These are phyloP conservation scores for Wickerhamiella nectarea DNA, from an alignment of 805 yeast species.

Conservation along the genomic window DNA sequence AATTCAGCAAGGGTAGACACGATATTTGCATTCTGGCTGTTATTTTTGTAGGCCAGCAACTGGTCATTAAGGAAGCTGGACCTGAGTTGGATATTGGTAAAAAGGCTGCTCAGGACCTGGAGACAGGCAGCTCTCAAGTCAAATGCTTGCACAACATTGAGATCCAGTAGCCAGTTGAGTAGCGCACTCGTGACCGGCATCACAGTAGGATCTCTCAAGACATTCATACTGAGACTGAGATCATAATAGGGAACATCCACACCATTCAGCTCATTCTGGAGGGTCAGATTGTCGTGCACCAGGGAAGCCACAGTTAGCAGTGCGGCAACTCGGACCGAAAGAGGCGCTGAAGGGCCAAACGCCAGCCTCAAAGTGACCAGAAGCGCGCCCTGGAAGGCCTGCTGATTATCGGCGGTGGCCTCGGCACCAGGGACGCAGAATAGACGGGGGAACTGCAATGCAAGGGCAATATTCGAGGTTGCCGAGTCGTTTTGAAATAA, in stretches of 20 bases:
- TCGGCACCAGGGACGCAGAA: constrained; percentile 66
- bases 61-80: constrained; percentile 55
- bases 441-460: constrained; percentile 57
- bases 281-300: constrained; percentile 47
- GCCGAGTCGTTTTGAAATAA: constrained; percentile 65
- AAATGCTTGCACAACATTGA: constrained; percentile 73
- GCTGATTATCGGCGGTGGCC: constrained; percentile 47
- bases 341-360: constrained; percentile 50
- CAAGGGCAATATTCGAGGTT: constrained; percentile 46
- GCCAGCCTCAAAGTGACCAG: constrained; percentile 54
- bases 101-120: constrained; percentile 50
- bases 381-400: constrained; percentile 48
- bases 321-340: constrained; percentile 51
- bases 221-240: constrained; percentile 39
- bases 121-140: constrained; percentile 67
- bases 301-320: constrained; percentile 66
- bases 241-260: constrained; percentile 90
- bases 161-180: constrained; percentile 66
- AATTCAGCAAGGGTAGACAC: constrained; percentile 62
- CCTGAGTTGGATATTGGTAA: constrained; percentile 50
- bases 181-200: constrained; percentile 65
- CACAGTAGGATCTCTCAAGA: constrained; percentile 24
- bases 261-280: constrained; percentile 59
- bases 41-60: constrained; percentile 31
- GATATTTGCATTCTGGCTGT: constrained; percentile 33